A percentile compares a stretch with the other conserved stretches of the same genome.
These are phyloP conservation scores for Arthrobotrys megalospora DNA, from an alignment of 2,329 filamentous ascomycete genomes.

Conservation along the genomic window DNA sequence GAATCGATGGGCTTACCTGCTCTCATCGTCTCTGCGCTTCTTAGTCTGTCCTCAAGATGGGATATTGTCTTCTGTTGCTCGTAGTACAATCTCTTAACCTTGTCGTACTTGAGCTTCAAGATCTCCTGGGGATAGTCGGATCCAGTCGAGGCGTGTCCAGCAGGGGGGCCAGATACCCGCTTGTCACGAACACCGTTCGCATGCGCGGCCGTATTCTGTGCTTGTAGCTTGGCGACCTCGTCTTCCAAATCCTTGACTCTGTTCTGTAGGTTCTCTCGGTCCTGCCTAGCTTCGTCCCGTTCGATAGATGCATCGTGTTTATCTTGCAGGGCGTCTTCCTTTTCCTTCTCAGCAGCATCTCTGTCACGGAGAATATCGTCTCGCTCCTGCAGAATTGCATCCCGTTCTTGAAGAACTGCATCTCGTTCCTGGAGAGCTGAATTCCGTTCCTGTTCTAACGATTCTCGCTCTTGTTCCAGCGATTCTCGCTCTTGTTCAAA, in stretches of 20 bases:
- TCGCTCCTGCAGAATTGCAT: slow-evolving; percentile 30
- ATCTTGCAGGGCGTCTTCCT: slow-evolving; percentile 10
- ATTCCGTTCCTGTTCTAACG: slow-evolving; percentile 38
- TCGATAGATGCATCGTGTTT: slow-evolving; percentile 45
- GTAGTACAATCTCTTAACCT: slow-evolving; percentile 60
- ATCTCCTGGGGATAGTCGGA: slow-evolving; percentile 59
- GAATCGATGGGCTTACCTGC: slow-evolving; percentile 58
- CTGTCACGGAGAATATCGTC: slow-evolving; percentile 28
- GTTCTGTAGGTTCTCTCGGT: slow-evolving; percentile 52
- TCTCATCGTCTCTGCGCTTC: slow-evolving; percentile 47
- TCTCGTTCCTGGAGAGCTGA: slow-evolving; percentile 40
- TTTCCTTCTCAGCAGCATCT: slow-evolving; percentile 32
- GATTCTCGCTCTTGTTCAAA: slow-evolving; percentile 20
- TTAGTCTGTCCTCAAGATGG: slow-evolving; percentile 48
- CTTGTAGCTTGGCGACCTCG: slow-evolving; percentile 55
- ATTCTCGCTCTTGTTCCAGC: slow-evolving; percentile 10
- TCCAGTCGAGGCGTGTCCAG: slow-evolving; percentile 45
- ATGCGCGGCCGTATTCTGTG: slow-evolving; percentile 21
- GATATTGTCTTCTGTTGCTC: slow-evolving; percentile 60
- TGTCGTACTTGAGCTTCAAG: slow-evolving; percentile 60
- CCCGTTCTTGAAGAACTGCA: slow-evolving; percentile 36
- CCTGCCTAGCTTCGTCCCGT: slow-evolving; percentile 50
- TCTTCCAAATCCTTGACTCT: slow-evolving; percentile 57
- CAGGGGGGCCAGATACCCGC: slow-evolving; percentile 45
- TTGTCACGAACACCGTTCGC: slow-evolving; percentile 56